Conservation (phyloP, 2,329 filamentous ascomycete species). For the Coccinonectria pachysandricola region DNA sequence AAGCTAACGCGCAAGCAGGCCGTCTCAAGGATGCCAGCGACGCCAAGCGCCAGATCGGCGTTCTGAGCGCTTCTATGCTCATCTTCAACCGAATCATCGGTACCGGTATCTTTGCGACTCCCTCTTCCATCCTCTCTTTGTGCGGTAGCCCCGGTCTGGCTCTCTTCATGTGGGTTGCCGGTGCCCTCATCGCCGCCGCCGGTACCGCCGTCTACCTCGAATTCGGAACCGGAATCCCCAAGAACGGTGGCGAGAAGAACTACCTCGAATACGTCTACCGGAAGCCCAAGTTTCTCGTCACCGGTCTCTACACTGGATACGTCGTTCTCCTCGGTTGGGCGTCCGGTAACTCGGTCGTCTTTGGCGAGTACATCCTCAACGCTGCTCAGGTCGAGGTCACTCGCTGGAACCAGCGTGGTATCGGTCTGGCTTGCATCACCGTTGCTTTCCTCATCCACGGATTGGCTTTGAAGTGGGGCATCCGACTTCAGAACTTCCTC, state of each 20-base stretch:
- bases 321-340: constrained; percentile 56
- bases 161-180: constrained; percentile 53
- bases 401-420: constrained; percentile 56
- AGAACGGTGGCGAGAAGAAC: constrained; percentile 57
- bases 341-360: constrained; percentile 56
- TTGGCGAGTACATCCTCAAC: constrained; percentile 60
- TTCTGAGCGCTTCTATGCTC: constrained; percentile 44
- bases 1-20: constrained; percentile 7
- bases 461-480: constrained; percentile 51
- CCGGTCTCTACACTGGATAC: constrained; percentile 50
- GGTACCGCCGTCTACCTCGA: constrained; percentile 58
- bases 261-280: constrained; percentile 57
- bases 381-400: constrained; percentile 51
- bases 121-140: constrained; percentile 44
- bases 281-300: constrained; percentile 49
- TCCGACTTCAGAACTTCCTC: constrained; percentile 56
- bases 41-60: constrained; percentile 44
- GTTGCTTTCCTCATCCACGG: constrained; percentile 56
- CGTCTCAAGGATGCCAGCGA: constrained; percentile 31
- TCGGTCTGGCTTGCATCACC: constrained; percentile 58
- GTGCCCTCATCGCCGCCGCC: constrained; percentile 50
- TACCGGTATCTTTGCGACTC: constrained; percentile 57
- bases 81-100: constrained; percentile 59
- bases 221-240: constrained; percentile 54
- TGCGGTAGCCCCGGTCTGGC: constrained; percentile 52